Conservation (phyloP, 148 eudicot species). For the Arbutus unedo region DNA sequence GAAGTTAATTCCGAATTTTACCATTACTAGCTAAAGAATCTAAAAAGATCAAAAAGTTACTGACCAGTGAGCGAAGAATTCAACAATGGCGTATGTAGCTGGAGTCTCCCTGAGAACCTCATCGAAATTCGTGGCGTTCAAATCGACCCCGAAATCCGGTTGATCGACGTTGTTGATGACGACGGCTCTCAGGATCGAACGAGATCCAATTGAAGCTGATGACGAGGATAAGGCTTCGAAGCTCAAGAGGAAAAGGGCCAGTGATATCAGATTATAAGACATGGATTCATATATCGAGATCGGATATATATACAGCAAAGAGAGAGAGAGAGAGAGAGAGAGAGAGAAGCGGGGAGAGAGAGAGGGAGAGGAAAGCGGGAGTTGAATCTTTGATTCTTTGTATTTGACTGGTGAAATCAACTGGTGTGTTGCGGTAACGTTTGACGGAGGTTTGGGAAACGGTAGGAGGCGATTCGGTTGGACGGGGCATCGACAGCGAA, state of each 20-base stretch:
- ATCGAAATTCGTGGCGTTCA: slow-evolving; percentile 72
- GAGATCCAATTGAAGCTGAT: slow-evolving; percentile 43
- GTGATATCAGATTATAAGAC: slow-evolving; percentile 23
- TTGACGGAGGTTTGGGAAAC: neutral
- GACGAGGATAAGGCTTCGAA: slow-evolving; percentile 12
- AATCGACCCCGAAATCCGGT: slow-evolving; percentile 56
- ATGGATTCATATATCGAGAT: slow-evolving; percentile 17
- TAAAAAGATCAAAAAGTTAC: slow-evolving; percentile 3
- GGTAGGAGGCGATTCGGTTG: neutral
- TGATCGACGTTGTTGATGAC: slow-evolving; percentile 14
- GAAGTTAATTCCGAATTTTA: neutral
- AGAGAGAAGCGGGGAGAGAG: neutral
- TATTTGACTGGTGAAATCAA: neutral
- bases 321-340: neutral
- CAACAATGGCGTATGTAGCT: slow-evolving; percentile 66
- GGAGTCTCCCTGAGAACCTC: slow-evolving; percentile 62
- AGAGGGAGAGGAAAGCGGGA: neutral
- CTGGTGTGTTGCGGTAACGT: neutral
- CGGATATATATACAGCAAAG: neutral
- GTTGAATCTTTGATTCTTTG: neutral
- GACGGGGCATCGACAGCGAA: neutral
- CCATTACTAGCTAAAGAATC: neutral
- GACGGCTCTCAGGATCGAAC: slow-evolving; percentile 55
- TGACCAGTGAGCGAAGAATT: slow-evolving; percentile 91
- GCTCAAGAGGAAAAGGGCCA: slow-evolving; percentile 20